Evolutionary conservation across 495 filamentous ascomycete genomes (phyloP), one percentile per base, ranked within the genome.

Genomic region (Massariosphaeria phaeospora): DNA sequence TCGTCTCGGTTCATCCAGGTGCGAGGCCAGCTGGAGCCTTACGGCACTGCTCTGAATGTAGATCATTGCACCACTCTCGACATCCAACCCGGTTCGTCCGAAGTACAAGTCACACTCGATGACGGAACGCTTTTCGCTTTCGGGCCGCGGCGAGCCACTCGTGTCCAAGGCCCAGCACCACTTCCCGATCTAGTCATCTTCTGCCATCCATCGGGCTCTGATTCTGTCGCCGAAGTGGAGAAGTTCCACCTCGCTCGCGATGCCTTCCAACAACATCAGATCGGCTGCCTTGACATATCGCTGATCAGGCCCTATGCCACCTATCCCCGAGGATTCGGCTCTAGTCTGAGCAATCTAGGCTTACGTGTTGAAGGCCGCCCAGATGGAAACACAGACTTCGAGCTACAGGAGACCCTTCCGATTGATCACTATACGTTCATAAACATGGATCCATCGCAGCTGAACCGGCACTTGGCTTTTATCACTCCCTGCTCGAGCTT

Each of bases 401-500:
- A 45, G 27, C 15, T 44, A 6, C 46, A 20, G 15, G 51, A 59
- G 26, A 56, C 46, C 5, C 55, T 63, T 17, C 61, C 61, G 2
- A 43, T 63, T 29, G 52, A 63, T 18, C 27, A 59, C 26, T 54
- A 47, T 38, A 29, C 25, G 24, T 59, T 64, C 41, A 17, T 61
- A 3, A 47, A 40, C 5, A 52, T 64, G 13, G 52, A 60, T 7
- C 52, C 61, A 8, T n/a, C 21, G 15, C 61, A 64, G 21, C 36
- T 64, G 18, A 64, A 64, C 41, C 51, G 61, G 18, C 61, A 64
- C 30, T 25, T 64, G 11, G 53, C 59, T 30, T 40, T 43, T 18
- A 42, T 55, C 25, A 43, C 7, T 25, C 25, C 31, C 9, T 31
- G 23, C 9, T 17, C 38, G 20, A 2, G 6, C 38, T 9, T 18